Evolutionary conservation across 23 red algal species (phyloP).

Genomic region (Gracilaria domingensis): DNA sequence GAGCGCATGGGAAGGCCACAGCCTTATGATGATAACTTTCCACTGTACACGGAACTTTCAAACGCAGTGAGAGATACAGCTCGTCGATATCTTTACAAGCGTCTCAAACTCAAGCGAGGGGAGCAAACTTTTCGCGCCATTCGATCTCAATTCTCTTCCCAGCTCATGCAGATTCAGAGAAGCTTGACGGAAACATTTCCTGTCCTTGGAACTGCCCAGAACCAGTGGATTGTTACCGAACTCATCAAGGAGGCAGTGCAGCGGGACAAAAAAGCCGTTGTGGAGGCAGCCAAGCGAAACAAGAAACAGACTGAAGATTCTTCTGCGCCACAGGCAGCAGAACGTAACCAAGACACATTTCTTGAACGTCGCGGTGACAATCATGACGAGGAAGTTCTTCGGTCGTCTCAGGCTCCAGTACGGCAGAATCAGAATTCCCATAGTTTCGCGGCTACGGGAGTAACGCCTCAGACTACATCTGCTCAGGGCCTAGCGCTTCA

Average conservation of each 20-base stretch:
- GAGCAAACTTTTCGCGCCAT: neutral
- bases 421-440: too few species aligned
- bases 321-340: too few species aligned
- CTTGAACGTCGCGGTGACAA: too few species aligned
- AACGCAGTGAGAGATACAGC: neutral
- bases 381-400: too few species aligned
- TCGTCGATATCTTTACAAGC: neutral
- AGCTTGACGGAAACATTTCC: neutral
- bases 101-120: neutral
- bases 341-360: too few species aligned
- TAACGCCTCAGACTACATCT: too few species aligned
- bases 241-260: neutral
- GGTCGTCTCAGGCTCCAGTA: too few species aligned
- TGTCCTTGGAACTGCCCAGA: neutral
- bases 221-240: too few species aligned
- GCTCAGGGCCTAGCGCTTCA: too few species aligned
- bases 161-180: neutral
- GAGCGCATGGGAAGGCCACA: neutral
- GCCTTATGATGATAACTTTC: neutral
- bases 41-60: neutral
- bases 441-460: too few species aligned
- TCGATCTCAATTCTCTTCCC: neutral
- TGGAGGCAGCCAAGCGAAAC: neutral
- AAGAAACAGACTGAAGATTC: too few species aligned
- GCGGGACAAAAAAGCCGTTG: neutral